Conservation (phyloP, 2,329 filamentous ascomycete genomes). For the Colletotrichum cereale region DNA sequence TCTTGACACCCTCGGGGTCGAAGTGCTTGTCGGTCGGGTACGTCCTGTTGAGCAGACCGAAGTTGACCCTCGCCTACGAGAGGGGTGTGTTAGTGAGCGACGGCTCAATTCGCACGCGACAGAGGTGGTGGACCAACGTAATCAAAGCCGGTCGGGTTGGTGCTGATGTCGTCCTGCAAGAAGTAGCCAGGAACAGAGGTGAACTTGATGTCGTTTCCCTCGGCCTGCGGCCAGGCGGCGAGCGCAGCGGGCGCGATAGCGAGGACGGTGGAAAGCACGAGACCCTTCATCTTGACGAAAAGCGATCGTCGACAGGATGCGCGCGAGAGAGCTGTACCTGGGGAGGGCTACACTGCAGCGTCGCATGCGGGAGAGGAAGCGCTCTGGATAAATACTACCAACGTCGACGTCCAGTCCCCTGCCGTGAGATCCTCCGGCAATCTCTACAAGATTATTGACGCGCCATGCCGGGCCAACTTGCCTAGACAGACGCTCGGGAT, state of each 20-base stretch:
- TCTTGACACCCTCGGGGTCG: conserved; percentile 56
- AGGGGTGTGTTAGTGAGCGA: conserved; percentile 16
- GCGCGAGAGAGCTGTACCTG: conserved; percentile 8
- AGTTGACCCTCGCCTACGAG: conserved; percentile 68
- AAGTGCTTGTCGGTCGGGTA: conserved; percentile 67
- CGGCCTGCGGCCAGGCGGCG: conserved; percentile 49
- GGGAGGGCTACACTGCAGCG: conserved; percentile 19
- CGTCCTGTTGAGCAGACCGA: conserved; percentile 73
- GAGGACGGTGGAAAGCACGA: conserved; percentile 47
- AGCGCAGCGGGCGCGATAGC: conserved; percentile 46
- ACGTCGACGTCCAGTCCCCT: not conserved
- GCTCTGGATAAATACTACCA: conserved; percentile 37
- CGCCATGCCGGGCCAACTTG: conserved; percentile 39
- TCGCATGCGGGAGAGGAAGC: conserved; percentile 24
- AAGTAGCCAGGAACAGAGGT: conserved; percentile 73
- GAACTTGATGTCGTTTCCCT: conserved; percentile 65
- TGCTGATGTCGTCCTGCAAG: conserved; percentile 70
- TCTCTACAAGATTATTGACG: conserved; percentile 30
- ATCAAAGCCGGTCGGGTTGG: conserved; percentile 69
- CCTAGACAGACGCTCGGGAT: conserved; percentile 25
- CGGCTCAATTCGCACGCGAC: not conserved
- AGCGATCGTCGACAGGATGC: conserved; percentile 5
- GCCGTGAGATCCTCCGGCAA: conserved; percentile 20
- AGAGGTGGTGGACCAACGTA: conserved; percentile 62
- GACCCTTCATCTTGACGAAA: conserved; percentile 51